Conservation (phyloP, 2,329 filamentous ascomycete genomes). For the Juglanconis oblonga region DNA sequence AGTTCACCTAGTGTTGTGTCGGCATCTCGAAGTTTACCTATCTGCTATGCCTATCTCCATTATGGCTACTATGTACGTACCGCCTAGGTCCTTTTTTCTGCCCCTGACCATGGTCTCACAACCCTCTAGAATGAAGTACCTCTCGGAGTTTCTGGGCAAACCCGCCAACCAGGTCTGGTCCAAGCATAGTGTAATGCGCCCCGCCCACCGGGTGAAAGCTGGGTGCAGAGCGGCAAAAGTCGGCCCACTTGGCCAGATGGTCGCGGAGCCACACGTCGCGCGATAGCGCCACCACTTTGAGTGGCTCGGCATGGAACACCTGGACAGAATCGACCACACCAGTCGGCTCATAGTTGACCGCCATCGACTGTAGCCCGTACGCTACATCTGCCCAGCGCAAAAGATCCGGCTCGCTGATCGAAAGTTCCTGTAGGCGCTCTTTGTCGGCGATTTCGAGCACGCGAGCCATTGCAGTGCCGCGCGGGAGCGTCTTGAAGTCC, state of each 20-base stretch:
- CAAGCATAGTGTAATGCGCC: constrained; percentile 4
- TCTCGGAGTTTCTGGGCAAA: too few relatives aligned
- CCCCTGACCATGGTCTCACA: too few relatives aligned
- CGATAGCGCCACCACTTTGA: not conserved
- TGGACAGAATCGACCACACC: not conserved
- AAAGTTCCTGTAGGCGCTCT: not conserved
- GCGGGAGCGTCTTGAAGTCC: too few relatives aligned
- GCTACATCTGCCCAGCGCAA: not conserved
- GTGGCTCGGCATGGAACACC: not conserved
- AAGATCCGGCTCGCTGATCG: not conserved
- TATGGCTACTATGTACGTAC: too few relatives aligned
- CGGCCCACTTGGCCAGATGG: not conserved
- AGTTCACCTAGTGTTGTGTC: too few relatives aligned
- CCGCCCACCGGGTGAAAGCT: not conserved
- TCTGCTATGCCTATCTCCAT: too few relatives aligned
- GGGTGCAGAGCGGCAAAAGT: not conserved
- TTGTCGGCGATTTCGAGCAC: not conserved
- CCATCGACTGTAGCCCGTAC: not conserved
- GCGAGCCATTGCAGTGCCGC: too few relatives aligned
- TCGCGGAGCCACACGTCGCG: not conserved
- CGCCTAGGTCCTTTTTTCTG: too few relatives aligned
- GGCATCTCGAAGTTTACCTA: too few relatives aligned
- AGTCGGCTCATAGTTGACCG: not conserved
- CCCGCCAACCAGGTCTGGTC: not conserved
- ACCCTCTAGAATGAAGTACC: too few relatives aligned